Base-by-base conservation (phyloP, 257 asterid species). In the Euphrasia confusa region DNA sequence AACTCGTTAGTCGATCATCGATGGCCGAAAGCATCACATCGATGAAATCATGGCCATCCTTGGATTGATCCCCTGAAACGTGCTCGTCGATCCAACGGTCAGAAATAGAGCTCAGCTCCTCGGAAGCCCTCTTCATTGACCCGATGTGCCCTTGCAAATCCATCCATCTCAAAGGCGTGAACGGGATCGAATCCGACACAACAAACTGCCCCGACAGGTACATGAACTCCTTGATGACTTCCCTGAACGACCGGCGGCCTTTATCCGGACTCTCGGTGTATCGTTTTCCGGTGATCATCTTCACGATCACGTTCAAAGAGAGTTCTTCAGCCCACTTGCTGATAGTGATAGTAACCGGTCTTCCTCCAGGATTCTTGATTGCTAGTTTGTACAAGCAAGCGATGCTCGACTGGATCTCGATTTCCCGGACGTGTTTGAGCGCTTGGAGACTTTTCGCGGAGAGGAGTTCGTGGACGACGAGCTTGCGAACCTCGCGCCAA, bases 401-500 rank as follows among this genome's bases (percentile, higher is more conserved):
- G 13, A 68, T 37, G 73, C 63, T 60, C 1, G 32, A 48, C 7
- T 7, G 17, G 10, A 52, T 60, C 21, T 68, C 73, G 1, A 53
- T 52, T 4, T 24, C 62, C 5, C 68, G 21, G 9, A 40, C 24
- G 3, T 52, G 61, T 54, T 53, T 61, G 4, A 60, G 33, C 4
- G 7, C 44, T 32, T 78, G 75, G 0, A 83, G 72, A 53, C 74
- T 70, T 0, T 70, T 61, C 7, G 58, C 42, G 2, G 88, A 82
- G 4, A 79, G 74, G 0, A 80, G 63, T 33, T 78, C 71, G 0
- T 53, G 72, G 7, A 14, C 66, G 64, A 6, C 55, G 28, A 80
- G 49, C 72, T 77, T 79, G 13, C 83, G 54, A 60, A 80, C 69
- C 45, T 83, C 79, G 0, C 78, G 68, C 81, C 85, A 83, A 40